Conservation (phyloP, 352 stramenopile genomes). For the Globisporangium perplexum region DNA sequence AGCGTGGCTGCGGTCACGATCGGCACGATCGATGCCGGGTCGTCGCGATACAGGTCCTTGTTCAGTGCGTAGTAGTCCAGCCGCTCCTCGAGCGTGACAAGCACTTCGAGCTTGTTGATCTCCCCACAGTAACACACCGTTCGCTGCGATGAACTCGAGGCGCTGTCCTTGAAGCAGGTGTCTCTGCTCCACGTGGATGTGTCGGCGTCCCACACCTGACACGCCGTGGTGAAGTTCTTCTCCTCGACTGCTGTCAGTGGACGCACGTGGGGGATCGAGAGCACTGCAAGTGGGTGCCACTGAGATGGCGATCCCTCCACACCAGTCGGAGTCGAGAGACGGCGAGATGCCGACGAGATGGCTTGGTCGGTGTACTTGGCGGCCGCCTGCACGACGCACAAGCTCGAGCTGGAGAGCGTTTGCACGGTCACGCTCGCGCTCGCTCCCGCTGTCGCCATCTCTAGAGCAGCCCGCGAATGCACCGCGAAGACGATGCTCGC, state of each 20-base stretch:
- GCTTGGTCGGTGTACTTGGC: slow-evolving; percentile 5
- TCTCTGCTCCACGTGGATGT: slow-evolving; percentile 30
- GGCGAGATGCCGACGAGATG: not conserved
- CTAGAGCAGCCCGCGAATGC: slow-evolving; percentile 30
- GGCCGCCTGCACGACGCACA: slow-evolving; percentile 29
- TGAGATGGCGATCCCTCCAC: slow-evolving; percentile 3
- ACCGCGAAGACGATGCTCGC: slow-evolving; percentile 35
- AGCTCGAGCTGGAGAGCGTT: slow-evolving; percentile 24
- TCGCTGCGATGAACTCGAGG: slow-evolving; percentile 20
- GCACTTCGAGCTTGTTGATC: slow-evolving; percentile 40
- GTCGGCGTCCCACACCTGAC: slow-evolving; percentile 42
- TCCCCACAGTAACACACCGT: slow-evolving; percentile 61
- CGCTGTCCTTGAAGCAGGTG: slow-evolving; percentile 58
- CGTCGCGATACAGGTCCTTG: slow-evolving; percentile 54
- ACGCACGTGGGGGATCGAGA: slow-evolving; percentile 46
- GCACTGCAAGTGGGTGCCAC: slow-evolving; percentile 35
- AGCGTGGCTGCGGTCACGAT: slow-evolving; percentile 32
- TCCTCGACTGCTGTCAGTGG: slow-evolving; percentile 36
- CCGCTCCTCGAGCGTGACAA: slow-evolving; percentile 56
- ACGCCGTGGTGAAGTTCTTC: slow-evolving; percentile 57
- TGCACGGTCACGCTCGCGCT: slow-evolving; percentile 20
- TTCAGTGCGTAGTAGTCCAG: slow-evolving; percentile 56
- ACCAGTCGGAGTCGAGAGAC: not conserved
- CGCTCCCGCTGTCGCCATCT: slow-evolving; percentile 11
- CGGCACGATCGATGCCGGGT: slow-evolving; percentile 44